Evolutionary conservation across 805 yeast genomes (phyloP).

Genomic region (Zygotorulaspora danielsina): DNA sequence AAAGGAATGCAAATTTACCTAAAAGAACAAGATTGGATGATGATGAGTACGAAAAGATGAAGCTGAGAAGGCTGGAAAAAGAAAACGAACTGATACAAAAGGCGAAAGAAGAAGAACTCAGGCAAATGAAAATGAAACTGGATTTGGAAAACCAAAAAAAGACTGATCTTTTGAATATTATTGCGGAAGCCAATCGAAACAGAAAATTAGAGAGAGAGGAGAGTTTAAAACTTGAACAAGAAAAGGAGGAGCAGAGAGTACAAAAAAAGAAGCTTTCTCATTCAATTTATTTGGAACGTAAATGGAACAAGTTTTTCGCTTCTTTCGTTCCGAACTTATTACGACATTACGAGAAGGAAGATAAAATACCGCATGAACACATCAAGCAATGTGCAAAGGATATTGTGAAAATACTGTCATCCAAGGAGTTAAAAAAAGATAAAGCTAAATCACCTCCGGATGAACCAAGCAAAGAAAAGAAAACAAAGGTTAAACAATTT

Average conservation of each 20-base stretch:
- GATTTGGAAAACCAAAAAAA: slow-evolving; percentile 29
- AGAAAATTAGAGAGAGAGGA: slow-evolving; percentile 27
- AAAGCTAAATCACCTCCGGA: slow-evolving; percentile 42
- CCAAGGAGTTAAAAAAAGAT: slow-evolving; percentile 54
- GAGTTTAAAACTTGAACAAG: slow-evolving; percentile 17
- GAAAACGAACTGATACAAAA: slow-evolving; percentile 24
- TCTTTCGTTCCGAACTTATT: slow-evolving; percentile 73
- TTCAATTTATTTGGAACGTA: slow-evolving; percentile 23
- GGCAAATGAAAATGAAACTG: slow-evolving; percentile 22
- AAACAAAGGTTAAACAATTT: slow-evolving; percentile 64
- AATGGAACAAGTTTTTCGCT: slow-evolving; percentile 54
- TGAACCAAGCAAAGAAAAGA: slow-evolving; percentile 60
- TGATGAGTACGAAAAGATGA: slow-evolving; percentile 32
- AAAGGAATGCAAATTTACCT: slow-evolving; percentile 6
- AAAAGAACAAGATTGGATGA: slow-evolving; percentile 26
- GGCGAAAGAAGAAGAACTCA: slow-evolving; percentile 26
- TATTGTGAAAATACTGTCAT: slow-evolving; percentile 59
- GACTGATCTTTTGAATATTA: slow-evolving; percentile 35
- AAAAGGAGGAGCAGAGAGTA: slow-evolving; percentile 24
- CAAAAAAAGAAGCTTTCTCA: slow-evolving; percentile 18
- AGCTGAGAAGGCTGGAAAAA: slow-evolving; percentile 27
- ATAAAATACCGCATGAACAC: slow-evolving; percentile 58
- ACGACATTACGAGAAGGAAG: slow-evolving; percentile 55
- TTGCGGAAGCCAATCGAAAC: slow-evolving; percentile 38
- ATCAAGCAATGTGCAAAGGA: slow-evolving; percentile 77